phyloP scores from a whole-genome alignment of 2,329 filamentous ascomycete species.

The Bipolaris zeicola region DNA sequence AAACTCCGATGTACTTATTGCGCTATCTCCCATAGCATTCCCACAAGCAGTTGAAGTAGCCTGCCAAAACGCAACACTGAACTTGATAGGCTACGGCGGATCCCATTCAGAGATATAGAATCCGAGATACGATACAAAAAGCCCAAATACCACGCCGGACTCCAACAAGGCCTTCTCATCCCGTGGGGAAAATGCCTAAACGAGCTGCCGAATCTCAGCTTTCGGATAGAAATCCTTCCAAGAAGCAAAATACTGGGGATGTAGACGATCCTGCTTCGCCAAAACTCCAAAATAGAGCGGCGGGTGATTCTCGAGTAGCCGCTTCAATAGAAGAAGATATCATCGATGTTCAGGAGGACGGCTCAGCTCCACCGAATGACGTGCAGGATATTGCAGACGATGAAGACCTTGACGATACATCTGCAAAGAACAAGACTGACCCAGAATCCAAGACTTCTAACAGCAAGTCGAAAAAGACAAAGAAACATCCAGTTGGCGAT shows the following conservation, averaged over 20 bases:
- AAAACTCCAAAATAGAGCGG: background rate
- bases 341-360: too few species aligned
- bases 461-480: background rate
- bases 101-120: background rate
- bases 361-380: too few species aligned
- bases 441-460: background rate
- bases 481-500: conserved; percentile 16
- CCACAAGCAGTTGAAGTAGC: background rate
- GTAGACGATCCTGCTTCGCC: too few species aligned
- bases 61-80: background rate
- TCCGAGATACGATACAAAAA: background rate
- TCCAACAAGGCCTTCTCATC: background rate
- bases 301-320: background rate
- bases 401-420: background rate
- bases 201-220: conserved; percentile 5
- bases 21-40: background rate
- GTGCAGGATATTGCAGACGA: background rate
- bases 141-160: background rate
- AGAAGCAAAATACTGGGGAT: conserved; percentile 8
- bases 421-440: background rate
- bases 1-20: conserved; percentile 7
- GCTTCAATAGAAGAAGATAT: too few species aligned
- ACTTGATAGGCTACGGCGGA: background rate
- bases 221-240: background rate
- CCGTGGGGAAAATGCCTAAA: conserved; percentile 8